Base-by-base conservation (phyloP, 2,329 filamentous ascomycete species). In the Fusarium devonianum region DNA sequence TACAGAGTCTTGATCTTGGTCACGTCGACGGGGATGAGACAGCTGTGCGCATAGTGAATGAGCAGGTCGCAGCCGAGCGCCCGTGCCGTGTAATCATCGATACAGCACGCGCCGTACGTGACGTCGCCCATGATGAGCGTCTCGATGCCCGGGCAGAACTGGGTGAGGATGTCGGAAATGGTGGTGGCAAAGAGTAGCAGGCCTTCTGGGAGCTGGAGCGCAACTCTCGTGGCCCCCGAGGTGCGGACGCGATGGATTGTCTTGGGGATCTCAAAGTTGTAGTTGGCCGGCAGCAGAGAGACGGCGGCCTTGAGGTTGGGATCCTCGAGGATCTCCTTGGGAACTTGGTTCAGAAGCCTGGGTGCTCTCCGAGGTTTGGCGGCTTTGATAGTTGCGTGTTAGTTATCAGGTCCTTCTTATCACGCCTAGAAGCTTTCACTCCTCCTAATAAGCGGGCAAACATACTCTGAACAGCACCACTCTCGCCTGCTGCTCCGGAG, bases 91-190 rank as follows among this genome's bases (percentile, higher is more conserved):
- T 95, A 99, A 74, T 99, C 94, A 70, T 99, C 94, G 64, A 99
- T 97, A 69, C 94, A 99, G 77, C 94, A 99, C 16, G 94, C 94
- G 56, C 94, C 94, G 71, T 99, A 99, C 1, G 94, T 99, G 32
- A 99, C 94, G 70, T 99, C 94, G 53, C 94, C 94, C 94, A 99
- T 99, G 71, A 99, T 99, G 43, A 97, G 79, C 2, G 93, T 97
- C 70, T 95, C 90, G 29, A 89, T 88, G 2, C 89, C 92, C 0
- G 91, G 88, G 67, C 94, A 99, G 76, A 99, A 99, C 68, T 92
- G 89, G 1, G 89, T 90, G 36, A 99, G 78, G 64, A 99, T 97
- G 69, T 99, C 94, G 4, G 94, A 96, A 62, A 99, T 93, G 25
- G 94, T 99, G 18, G 94, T 97, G 16, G 94, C 94, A 70, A 99